Percentiles rank a stretch among this genome's conserved stretches.
phyloP scores from a whole-genome alignment of 768 basidiomycete genomes.

The Naematelia encephala region DNA sequence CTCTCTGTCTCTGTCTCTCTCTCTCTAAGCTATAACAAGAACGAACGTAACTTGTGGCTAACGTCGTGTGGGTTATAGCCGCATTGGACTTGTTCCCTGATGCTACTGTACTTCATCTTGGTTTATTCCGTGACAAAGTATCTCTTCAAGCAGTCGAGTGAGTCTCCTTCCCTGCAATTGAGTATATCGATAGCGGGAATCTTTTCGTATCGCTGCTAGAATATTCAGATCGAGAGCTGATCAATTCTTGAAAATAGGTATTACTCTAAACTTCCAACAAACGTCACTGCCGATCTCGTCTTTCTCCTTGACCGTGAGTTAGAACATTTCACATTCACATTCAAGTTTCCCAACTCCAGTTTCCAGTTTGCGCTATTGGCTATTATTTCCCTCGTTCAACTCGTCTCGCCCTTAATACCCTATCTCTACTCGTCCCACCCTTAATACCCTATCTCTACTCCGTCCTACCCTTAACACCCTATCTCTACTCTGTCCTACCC shows the following conservation, averaged over 20 bases:
- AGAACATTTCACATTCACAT: not conserved
- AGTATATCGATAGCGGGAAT: too few species aligned
- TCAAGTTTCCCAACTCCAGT: too few species aligned
- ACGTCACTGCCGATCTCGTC: conserved; percentile 73
- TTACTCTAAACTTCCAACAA: conserved; percentile 80
- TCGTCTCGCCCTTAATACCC: too few species aligned
- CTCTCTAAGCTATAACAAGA: not conserved
- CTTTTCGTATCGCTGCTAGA: too few species aligned
- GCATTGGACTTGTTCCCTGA: conserved; percentile 80
- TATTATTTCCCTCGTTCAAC: too few species aligned
- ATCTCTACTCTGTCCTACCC: too few species aligned
- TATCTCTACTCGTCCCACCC: too few species aligned
- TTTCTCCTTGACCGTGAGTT: conserved; percentile 70
- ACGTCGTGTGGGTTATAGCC: conserved; percentile 52
- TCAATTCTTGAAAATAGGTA: conserved; percentile 60
- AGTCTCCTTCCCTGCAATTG: too few species aligned
- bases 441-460: too few species aligned
- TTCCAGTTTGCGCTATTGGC: too few species aligned
- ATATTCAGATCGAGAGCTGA: conserved; percentile 4
- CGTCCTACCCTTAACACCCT: too few species aligned
- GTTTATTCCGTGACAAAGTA: conserved; percentile 68
- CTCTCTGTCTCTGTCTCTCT: not conserved
- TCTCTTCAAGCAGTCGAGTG: conserved; percentile 79
- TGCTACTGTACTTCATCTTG: conserved; percentile 85
- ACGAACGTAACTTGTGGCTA: not conserved